Evolutionary conservation across 1,139 yeast genomes (phyloP).

Genomic region (Blastobotrys raffinosifermentans): DNA sequence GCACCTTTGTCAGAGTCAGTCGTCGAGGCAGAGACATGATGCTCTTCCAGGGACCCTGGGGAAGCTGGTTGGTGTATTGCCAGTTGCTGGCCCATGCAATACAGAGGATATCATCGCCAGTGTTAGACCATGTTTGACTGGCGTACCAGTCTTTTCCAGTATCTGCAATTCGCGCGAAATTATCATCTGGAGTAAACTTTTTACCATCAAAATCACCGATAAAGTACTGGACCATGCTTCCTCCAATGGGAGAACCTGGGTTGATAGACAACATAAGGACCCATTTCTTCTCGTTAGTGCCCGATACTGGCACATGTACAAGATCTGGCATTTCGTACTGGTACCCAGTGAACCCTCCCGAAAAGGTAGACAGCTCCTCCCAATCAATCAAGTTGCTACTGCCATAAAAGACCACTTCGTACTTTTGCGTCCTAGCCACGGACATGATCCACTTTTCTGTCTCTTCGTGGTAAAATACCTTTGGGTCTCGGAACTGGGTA

Average conservation of each 20-base stretch:
- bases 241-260: slow-evolving; percentile 48
- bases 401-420: slow-evolving; percentile 30
- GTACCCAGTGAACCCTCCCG: slow-evolving; percentile 32
- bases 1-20: no score
- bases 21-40: no score
- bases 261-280: slow-evolving; percentile 28
- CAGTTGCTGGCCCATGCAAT: not conserved
- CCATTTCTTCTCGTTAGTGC: slow-evolving; percentile 12
- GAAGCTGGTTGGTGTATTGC: no score
- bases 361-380: slow-evolving; percentile 31
- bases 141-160: slow-evolving; percentile 47
- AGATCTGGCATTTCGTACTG: slow-evolving; percentile 60
- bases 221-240: slow-evolving; percentile 36
- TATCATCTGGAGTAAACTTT: slow-evolving; percentile 29
- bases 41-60: no score
- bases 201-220: slow-evolving; percentile 39
- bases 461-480: slow-evolving; percentile 36
- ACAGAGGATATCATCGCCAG: not conserved
- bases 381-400: slow-evolving; percentile 32
- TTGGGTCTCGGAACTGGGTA: slow-evolving; percentile 38
- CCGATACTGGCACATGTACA: slow-evolving; percentile 23
- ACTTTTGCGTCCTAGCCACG: slow-evolving; percentile 33
- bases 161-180: slow-evolving; percentile 30
- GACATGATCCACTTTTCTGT: slow-evolving; percentile 36
- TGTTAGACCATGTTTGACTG: not conserved